Base-by-base conservation (phyloP, 139 green algal species). In the Coelastrella sp. region DNA sequence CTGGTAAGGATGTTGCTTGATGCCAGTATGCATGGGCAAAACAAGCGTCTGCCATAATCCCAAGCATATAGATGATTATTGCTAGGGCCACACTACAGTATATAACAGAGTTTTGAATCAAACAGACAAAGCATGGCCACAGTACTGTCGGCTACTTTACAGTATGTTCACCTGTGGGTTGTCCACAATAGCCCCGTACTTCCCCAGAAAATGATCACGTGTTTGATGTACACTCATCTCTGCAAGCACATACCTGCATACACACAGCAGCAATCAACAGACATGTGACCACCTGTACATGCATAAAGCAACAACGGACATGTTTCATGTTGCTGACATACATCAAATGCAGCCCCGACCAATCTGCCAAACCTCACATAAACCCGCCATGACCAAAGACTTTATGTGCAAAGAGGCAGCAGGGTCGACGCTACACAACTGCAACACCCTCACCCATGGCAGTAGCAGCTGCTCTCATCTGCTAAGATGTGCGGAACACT, bases 151-250 rank as follows among this genome's bases (percentile, higher is more conserved):
- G 3, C 5, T 47, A 23, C 7, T 22, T 8, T 76, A 22, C 20
- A 3, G 23, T 3, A 76, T 3, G 2, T 71, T 7, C 47, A 96
- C 90, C 88, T 95, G 91, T 20, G 87, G 75, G 57, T 96, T 94
- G 80, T 96, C 94, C 20, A 93, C 90, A 11, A 96, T 85, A n/a
- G 13, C 8, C 7, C 93, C 91, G 14, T 93, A 93, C 71, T 94
- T 96, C 13, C 32, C 56, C 74, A 95, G 73, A 92, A 98, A 97
- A 92, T 97, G 85, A 17, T 91, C 93, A 0, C 96, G 93, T 10
- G 95, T 97, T 89, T 98, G 95, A 79, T 96, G 92, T 78, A 98
- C 96, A 7, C 90, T 92, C 95, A 96, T 96, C 92, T 97, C 94
- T 19, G 95, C 95, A 14, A 94, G 89, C 23, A 94, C 83, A 68